Evolutionary conservation across 768 basidiomycete genomes (phyloP).

Genomic region (Tulasnella calospora): DNA sequence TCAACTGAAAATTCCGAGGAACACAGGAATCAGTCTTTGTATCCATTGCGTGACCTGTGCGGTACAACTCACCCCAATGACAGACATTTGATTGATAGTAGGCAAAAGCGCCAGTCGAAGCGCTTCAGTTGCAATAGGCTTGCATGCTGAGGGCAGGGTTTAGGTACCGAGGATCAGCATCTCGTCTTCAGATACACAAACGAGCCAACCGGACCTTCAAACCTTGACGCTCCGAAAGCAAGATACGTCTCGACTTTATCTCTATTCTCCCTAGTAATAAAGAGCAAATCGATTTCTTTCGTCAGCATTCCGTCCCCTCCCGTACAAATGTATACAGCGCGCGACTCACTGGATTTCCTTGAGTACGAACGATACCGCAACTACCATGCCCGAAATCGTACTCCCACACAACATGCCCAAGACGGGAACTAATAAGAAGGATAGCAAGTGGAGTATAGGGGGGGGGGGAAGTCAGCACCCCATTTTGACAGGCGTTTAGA

Average conservation of each 20-base stretch:
- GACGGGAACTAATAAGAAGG: conserved; percentile 55
- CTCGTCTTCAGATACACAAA: neutral
- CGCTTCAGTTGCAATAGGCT: conserved; percentile 70
- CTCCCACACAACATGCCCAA: conserved; percentile 83
- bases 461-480: too few relatives aligned
- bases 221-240: conserved; percentile 76
- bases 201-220: conserved; percentile 42
- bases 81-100: conserved; percentile 79
- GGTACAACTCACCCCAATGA: conserved; percentile 36
- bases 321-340: too few relatives aligned
- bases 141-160: conserved; percentile 48
- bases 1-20: conserved; percentile 6
- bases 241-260: conserved; percentile 85
- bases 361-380: conserved; percentile 62
- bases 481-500: too few relatives aligned
- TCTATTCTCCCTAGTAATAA: conserved; percentile 62
- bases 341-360: conserved; percentile 63
- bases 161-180: neutral
- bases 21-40: conserved; percentile 44
- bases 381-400: conserved; percentile 69
- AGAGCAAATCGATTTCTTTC: too few relatives aligned
- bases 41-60: conserved; percentile 41
- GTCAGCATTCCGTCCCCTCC: too few relatives aligned
- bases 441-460: too few relatives aligned
- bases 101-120: conserved; percentile 76